These are phyloP conservation scores for Pestalotiopsis fici DNA, from an alignment of 2,329 filamentous ascomycete species.

Conservation along the genomic window DNA sequence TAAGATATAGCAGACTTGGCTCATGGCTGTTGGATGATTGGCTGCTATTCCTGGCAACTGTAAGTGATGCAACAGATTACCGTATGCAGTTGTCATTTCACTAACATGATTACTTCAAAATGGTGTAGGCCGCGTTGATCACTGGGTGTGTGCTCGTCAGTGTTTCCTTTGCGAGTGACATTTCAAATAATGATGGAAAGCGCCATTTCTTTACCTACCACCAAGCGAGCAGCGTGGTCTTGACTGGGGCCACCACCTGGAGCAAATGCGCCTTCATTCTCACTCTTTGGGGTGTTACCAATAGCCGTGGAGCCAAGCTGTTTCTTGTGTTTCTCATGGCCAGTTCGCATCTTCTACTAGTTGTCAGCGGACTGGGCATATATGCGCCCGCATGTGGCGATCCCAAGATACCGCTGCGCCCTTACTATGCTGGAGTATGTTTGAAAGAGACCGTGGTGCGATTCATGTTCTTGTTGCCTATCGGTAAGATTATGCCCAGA, in stretches of 20 bases:
- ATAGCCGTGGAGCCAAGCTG: not conserved
- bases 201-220: slow-evolving; percentile 4
- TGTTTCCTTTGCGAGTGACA: not conserved
- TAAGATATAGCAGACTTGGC: not conserved
- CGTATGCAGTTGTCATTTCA: not conserved
- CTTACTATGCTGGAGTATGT: not conserved
- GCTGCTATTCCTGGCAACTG: not conserved
- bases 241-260: slow-evolving; percentile 25
- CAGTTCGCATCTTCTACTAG: not conserved
- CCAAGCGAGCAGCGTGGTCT: not conserved
- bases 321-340: not conserved
- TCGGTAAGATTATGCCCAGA: not conserved
- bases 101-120: not conserved
- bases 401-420: not conserved
- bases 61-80: not conserved
- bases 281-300: slow-evolving; percentile 24
- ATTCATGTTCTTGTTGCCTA: not conserved
- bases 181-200: not conserved
- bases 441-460: not conserved
- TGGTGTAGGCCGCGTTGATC: not conserved
- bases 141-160: not conserved
- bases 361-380: not conserved
- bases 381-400: slow-evolving; percentile 1
- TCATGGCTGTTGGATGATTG: slow-evolving; percentile 1
- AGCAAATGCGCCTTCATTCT: slow-evolving; percentile 34